Evolutionary conservation across 2,329 filamentous ascomycete genomes (phyloP).

Genomic region (Fusarium xyrophilum): DNA sequence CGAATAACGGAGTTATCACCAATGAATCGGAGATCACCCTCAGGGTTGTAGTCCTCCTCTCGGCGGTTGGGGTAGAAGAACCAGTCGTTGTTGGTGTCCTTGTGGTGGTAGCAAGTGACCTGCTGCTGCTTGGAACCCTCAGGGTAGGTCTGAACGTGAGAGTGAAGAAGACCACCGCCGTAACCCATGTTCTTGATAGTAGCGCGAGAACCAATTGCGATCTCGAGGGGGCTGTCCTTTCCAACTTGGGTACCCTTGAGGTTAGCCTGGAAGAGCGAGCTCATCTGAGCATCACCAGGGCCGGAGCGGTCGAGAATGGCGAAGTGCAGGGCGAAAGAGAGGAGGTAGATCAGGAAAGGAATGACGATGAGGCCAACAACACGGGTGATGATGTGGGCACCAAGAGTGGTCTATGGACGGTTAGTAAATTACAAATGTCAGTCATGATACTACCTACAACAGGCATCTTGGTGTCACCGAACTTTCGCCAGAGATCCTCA

Average conservation of each 20-base stretch:
- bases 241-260: slow-evolving; percentile 92
- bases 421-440: slow-evolving; percentile 5
- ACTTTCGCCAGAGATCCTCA: slow-evolving; percentile 98
- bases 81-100: slow-evolving; percentile 99
- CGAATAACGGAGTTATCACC: slow-evolving; percentile 80
- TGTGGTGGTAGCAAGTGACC: slow-evolving; percentile 99
- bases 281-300: slow-evolving; percentile 99
- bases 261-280: slow-evolving; percentile 98
- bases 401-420: slow-evolving; percentile 63
- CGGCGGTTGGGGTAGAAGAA: slow-evolving; percentile 94
- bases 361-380: slow-evolving; percentile 88
- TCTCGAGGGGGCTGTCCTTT: slow-evolving; percentile 90
- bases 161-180: slow-evolving; percentile 93
- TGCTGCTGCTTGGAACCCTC: slow-evolving; percentile 95
- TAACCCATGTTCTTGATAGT: slow-evolving; percentile 99
- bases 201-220: slow-evolving; percentile 85
- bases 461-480: slow-evolving; percentile 91
- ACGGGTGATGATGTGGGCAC: slow-evolving; percentile 79
- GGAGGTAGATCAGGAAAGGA: slow-evolving; percentile 89
- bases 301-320: slow-evolving; percentile 91
- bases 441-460: slow-evolving; percentile 60
- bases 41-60: slow-evolving; percentile 74
- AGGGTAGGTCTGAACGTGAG: slow-evolving; percentile 94
- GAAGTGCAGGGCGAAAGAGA: slow-evolving; percentile 96
- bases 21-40: slow-evolving; percentile 74